Conservation (phyloP, 192 early-diverging fungal genomes). For the Entomortierella chlamydospora region DNA sequence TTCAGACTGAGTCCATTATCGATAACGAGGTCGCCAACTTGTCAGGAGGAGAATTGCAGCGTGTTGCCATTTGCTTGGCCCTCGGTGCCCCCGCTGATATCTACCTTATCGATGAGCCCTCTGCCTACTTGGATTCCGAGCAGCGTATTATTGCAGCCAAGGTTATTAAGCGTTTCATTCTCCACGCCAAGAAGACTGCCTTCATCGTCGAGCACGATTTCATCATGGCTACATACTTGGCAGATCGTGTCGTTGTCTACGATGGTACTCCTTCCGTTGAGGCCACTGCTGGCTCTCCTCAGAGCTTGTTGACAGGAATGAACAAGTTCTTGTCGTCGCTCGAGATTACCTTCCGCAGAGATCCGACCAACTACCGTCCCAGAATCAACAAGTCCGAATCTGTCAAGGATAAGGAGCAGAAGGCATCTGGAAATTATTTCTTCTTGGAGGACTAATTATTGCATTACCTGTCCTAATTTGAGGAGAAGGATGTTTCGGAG, state of each 20-base stretch:
- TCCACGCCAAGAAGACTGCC: conserved; percentile 96
- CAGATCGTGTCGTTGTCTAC: conserved; percentile 96
- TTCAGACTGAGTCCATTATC: conserved; percentile 92
- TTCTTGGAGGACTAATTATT: conserved; percentile 69
- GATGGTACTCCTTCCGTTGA: conserved; percentile 89
- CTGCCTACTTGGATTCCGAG: conserved; percentile 98
- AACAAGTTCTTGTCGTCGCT: conserved; percentile 94
- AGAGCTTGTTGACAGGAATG: conserved; percentile 94
- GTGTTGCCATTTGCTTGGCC: conserved; percentile 93
- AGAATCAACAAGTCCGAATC: conserved; percentile 98
- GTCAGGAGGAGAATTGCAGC: conserved; percentile 99
- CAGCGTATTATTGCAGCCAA: conserved; percentile 99
- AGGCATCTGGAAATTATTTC: conserved; percentile 76
- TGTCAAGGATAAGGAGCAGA: conserved; percentile 96
- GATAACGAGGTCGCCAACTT: conserved; percentile 88
- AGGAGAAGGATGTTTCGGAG: background rate
- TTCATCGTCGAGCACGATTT: conserved; percentile 99
- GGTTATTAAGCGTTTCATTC: conserved; percentile 98
- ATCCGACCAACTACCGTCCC: conserved; percentile 96
- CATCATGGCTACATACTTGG: conserved; percentile 98
- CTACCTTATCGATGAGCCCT: conserved; percentile 98
- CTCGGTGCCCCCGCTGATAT: conserved; percentile 94
- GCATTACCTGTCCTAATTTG: too few relatives aligned
- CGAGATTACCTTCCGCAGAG: conserved; percentile 97
- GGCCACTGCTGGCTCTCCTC: conserved; percentile 85